Evolutionary conservation across 192 early-diverging fungal species (phyloP).

Genomic region (Backusella luteola): DNA sequence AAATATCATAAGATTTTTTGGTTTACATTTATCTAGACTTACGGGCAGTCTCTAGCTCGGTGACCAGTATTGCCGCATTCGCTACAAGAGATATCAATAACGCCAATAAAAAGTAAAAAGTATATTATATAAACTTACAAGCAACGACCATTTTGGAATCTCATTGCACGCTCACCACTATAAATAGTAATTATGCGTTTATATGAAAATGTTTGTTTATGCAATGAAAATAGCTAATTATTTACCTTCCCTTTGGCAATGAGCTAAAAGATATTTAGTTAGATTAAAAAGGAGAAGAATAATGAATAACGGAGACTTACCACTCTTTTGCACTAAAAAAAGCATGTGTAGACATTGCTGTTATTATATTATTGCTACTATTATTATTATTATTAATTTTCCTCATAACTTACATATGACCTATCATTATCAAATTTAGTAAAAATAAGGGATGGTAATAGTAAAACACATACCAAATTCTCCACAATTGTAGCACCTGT

Average conservation of each 20-base stretch:
- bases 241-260: conserved; percentile 23
- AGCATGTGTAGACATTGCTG: neutral
- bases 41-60: conserved; percentile 32
- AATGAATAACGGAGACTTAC: conserved; percentile 14
- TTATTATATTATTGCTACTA: neutral
- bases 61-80: conserved; percentile 36
- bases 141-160: conserved; percentile 30
- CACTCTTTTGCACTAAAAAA: conserved; percentile 29
- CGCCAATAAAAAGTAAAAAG: neutral
- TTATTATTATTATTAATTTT: neutral
- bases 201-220: neutral
- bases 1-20: neutral
- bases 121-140: conserved; percentile 24
- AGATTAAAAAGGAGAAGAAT: neutral
- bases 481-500: conserved; percentile 39
- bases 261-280: neutral
- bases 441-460: neutral
- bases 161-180: conserved; percentile 35
- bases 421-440: neutral
- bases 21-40: conserved; percentile 5
- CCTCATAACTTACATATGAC: conserved; percentile 20
- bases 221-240: neutral
- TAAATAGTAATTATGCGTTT: neutral
- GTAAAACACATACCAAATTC: conserved; percentile 19
- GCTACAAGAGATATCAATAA: conserved; percentile 11